phyloP scores from a whole-genome alignment of 805 yeast genomes.

The Jamesozyma lodderae region DNA sequence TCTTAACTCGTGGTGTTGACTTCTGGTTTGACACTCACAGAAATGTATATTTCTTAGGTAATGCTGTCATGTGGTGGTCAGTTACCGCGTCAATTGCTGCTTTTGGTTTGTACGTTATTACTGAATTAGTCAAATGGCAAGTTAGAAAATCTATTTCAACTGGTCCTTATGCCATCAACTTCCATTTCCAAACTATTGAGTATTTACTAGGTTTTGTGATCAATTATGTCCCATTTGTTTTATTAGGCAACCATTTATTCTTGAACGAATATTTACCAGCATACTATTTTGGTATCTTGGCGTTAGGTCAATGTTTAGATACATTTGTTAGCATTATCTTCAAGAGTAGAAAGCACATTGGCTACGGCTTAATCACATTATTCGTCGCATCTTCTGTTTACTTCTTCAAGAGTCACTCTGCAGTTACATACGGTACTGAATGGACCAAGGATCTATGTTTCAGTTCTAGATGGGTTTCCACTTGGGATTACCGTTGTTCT shows the following conservation, averaged over 20 bases:
- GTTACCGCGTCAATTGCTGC: constrained; percentile 43
- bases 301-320: constrained; percentile 58
- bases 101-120: constrained; percentile 38
- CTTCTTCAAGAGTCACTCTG: constrained; percentile 54
- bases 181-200: constrained; percentile 51
- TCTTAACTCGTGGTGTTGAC: constrained; percentile 65
- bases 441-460: constrained; percentile 72
- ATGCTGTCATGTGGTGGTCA: constrained; percentile 72
- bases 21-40: constrained; percentile 51
- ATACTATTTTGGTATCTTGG: constrained; percentile 74
- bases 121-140: constrained; percentile 55
- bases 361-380: constrained; percentile 37
- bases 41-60: constrained; percentile 67
- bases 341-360: constrained; percentile 35
- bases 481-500: constrained; percentile 88
- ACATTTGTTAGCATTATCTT: constrained; percentile 37
- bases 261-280: constrained; percentile 91
- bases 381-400: constrained; percentile 44
- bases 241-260: constrained; percentile 88
- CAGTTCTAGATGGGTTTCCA: constrained; percentile 44
- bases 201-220: constrained; percentile 64
- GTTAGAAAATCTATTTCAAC: constrained; percentile 41
- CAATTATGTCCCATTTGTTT: constrained; percentile 64
- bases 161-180: constrained; percentile 49
- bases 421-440: constrained; percentile 66